Percentiles rank a stretch among this genome's conserved stretches.
These are phyloP conservation scores for Beta vulgaris DNA, from an alignment of 148 eudicot genomes.

Conservation along the genomic window DNA sequence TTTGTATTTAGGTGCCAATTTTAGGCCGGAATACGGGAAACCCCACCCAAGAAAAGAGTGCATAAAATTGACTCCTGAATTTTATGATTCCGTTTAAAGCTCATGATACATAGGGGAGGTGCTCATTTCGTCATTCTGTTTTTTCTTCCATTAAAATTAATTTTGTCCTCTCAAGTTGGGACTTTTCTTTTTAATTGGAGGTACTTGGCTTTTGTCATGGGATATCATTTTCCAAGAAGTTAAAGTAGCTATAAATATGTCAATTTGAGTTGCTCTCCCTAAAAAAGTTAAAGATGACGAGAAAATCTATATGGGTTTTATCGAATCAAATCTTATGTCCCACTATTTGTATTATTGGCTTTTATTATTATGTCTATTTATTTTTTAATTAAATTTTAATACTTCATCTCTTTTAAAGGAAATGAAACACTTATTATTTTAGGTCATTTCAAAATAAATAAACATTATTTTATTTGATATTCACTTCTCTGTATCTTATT, in stretches of 20 bases:
- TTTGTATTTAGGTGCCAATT: background rate
- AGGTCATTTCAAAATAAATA: no score
- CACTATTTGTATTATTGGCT: no score
- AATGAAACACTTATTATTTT: no score
- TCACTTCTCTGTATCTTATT: no score
- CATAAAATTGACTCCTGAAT: background rate
- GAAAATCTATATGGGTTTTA: no score
- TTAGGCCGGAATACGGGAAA: background rate
- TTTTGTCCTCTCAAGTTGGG: background rate
- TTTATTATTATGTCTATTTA: no score
- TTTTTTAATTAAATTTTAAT: no score
- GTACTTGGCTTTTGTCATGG: background rate
- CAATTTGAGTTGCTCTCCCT: background rate
- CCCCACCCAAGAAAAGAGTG: background rate
- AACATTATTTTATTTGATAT: no score
- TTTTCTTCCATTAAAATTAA: slow-evolving; percentile 1
- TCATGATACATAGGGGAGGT: background rate
- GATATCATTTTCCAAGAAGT: background rate
- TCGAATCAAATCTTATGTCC: no score
- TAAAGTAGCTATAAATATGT: background rate
- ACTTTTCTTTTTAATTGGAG: background rate
- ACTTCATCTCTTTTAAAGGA: no score
- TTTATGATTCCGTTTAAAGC: background rate
- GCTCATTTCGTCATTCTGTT: background rate
- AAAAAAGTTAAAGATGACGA: no score